These are phyloP conservation scores for Ilex asprella DNA, from an alignment of 257 asterid genomes.

Conservation along the genomic window DNA sequence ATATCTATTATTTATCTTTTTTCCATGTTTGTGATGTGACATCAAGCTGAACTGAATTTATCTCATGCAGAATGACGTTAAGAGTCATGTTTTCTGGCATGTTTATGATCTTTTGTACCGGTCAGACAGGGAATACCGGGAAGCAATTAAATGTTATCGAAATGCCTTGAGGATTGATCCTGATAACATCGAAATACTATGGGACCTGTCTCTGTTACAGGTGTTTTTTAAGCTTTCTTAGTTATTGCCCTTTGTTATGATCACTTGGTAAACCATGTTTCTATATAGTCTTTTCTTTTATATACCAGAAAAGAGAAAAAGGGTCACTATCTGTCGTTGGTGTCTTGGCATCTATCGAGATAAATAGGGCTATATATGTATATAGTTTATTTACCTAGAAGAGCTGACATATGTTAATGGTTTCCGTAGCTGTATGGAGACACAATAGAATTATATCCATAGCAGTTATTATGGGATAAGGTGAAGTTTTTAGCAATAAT, in stretches of 20 bases:
- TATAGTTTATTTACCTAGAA: too few species aligned
- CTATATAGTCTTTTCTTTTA: too few species aligned
- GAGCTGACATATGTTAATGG: too few species aligned
- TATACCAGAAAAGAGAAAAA: too few species aligned
- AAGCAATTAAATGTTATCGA: constrained; percentile 95
- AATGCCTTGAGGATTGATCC: constrained; percentile 95
- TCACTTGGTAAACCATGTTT: too few species aligned
- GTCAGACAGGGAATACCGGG: constrained; percentile 97
- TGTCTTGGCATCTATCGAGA: too few species aligned
- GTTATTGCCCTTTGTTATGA: neutral
- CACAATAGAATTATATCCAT: too few species aligned
- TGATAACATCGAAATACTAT: constrained; percentile 90
- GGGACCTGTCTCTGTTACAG: constrained; percentile 97
- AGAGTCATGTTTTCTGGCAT: constrained; percentile 99
- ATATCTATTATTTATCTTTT: constrained; percentile 9
- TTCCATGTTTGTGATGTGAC: neutral
- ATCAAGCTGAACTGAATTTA: constrained; percentile 18
- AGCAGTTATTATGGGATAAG: too few species aligned
- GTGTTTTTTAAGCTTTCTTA: constrained; percentile 34
- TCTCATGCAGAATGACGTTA: constrained; percentile 91
- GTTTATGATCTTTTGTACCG: constrained; percentile 94
- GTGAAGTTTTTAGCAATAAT: too few species aligned
- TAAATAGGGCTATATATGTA: too few species aligned
- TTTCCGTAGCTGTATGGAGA: too few species aligned
- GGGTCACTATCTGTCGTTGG: too few species aligned